Evolutionary conservation across 108 stramenopile species (phyloP).

Genomic region (Discostella stelligeroides): DNA sequence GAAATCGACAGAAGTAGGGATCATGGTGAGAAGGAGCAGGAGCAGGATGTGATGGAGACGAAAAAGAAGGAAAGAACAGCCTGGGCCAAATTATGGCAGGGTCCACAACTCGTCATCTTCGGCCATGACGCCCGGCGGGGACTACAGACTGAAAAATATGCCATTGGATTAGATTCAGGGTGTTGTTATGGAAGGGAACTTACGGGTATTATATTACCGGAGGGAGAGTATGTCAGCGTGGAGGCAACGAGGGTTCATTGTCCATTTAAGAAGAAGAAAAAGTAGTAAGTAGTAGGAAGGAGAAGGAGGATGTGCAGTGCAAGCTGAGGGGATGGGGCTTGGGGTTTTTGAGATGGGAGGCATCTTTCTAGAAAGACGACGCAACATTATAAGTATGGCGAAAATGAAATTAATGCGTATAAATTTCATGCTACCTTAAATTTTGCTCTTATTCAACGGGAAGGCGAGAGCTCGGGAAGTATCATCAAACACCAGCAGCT

Average conservation of each 20-base stretch:
- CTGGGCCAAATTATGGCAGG: slow-evolving; percentile 71
- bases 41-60: too few species aligned
- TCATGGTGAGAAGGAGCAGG: not conserved
- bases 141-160: slow-evolving; percentile 62
- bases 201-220: slow-evolving; percentile 82
- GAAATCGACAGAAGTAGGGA: too few species aligned
- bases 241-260: slow-evolving; percentile 48
- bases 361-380: not conserved
- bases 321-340: too few species aligned
- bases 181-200: slow-evolving; percentile 84
- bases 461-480: too few species aligned
- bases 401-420: too few species aligned
- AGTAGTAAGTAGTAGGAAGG: too few species aligned
- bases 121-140: slow-evolving; percentile 92
- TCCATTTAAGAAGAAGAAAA: slow-evolving; percentile 31
- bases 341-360: too few species aligned
- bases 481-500: too few species aligned
- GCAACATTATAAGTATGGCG: not conserved
- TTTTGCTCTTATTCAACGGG: not conserved
- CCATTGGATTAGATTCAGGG: slow-evolving; percentile 91
- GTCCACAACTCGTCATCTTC: slow-evolving; percentile 78
- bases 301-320: not conserved
- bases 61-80: slow-evolving; percentile 5
- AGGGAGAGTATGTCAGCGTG: slow-evolving; percentile 63
- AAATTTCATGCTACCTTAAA: not conserved